phyloP scores from a whole-genome alignment of 179 eudicot genomes.

The Beta corolliflora region DNA sequence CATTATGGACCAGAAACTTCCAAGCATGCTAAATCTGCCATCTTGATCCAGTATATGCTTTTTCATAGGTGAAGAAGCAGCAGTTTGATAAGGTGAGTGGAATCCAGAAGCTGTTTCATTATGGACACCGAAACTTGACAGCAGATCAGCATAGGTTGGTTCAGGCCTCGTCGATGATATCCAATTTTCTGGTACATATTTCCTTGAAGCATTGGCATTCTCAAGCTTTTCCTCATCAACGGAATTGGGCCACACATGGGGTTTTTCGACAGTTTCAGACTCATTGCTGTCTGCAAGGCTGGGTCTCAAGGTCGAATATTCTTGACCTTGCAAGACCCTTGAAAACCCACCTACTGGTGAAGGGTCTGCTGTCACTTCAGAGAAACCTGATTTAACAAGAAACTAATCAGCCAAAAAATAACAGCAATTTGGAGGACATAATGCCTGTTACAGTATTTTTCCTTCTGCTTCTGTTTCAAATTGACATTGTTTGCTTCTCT shows the following conservation, averaged over 20 bases:
- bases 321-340: conserved; percentile 97
- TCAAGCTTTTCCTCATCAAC: conserved; percentile 60
- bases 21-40: conserved; percentile 48
- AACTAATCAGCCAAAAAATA: conserved; percentile 8
- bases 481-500: too few relatives aligned
- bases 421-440: background rate
- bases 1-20: conserved; percentile 55
- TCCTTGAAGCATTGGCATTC: conserved; percentile 45
- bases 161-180: conserved; percentile 50
- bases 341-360: conserved; percentile 58
- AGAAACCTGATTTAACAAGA: conserved; percentile 43
- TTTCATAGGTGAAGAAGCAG: conserved; percentile 39
- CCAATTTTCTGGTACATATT: conserved; percentile 59
- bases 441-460: too few relatives aligned
- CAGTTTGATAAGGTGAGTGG: conserved; percentile 41
- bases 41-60: conserved; percentile 51
- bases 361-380: conserved; percentile 60
- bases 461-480: too few relatives aligned
- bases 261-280: conserved; percentile 64
- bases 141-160: conserved; percentile 66
- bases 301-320: conserved; percentile 61
- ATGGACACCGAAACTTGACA: conserved; percentile 70
- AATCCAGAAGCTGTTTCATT: conserved; percentile 49
- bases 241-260: conserved; percentile 49
- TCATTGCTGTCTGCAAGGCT: conserved; percentile 71